A percentile compares a stretch with the other conserved stretches of the same genome.
Conservation (phyloP, 352 stramenopile genomes). For the Globisporangium nodosum region DNA sequence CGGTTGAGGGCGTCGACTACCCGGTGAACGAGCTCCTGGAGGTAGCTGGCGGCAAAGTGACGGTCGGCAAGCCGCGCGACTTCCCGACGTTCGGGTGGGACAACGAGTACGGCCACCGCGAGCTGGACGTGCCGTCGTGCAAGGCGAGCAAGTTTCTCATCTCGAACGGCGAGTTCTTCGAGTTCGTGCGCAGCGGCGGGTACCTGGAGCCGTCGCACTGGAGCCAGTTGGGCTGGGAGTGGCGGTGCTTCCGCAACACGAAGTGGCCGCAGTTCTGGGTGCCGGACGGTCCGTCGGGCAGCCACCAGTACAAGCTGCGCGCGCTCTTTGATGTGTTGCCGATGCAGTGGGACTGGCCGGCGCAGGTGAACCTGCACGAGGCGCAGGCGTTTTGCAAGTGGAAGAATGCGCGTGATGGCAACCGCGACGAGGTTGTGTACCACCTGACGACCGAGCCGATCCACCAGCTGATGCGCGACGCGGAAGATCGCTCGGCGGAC, state of each 20-base stretch:
- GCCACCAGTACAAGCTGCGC: slow-evolving; percentile 92
- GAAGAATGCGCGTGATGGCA: slow-evolving; percentile 64
- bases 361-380: slow-evolving; percentile 96
- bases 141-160: slow-evolving; percentile 89
- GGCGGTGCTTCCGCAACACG: slow-evolving; percentile 93
- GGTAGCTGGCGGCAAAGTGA: slow-evolving; percentile 56
- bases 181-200: slow-evolving; percentile 93
- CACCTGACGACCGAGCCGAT: slow-evolving; percentile 91
- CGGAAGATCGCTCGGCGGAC: slow-evolving; percentile 39
- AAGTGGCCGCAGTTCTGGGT: slow-evolving; percentile 97
- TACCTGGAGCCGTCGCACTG: slow-evolving; percentile 91
- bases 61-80: slow-evolving; percentile 87
- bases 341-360: slow-evolving; percentile 96
- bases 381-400: slow-evolving; percentile 91
- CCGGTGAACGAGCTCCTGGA: slow-evolving; percentile 87
- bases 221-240: slow-evolving; percentile 92
- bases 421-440: slow-evolving; percentile 67
- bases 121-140: slow-evolving; percentile 86
- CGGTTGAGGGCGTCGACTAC: slow-evolving; percentile 81
- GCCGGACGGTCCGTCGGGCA: slow-evolving; percentile 86
- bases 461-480: slow-evolving; percentile 87
- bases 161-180: slow-evolving; percentile 94
- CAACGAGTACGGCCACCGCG: slow-evolving; percentile 94
- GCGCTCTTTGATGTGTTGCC: slow-evolving; percentile 87
- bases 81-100: slow-evolving; percentile 97